phyloP scores from a whole-genome alignment of 257 asterid species.

The Salvia miltiorrhiza region DNA sequence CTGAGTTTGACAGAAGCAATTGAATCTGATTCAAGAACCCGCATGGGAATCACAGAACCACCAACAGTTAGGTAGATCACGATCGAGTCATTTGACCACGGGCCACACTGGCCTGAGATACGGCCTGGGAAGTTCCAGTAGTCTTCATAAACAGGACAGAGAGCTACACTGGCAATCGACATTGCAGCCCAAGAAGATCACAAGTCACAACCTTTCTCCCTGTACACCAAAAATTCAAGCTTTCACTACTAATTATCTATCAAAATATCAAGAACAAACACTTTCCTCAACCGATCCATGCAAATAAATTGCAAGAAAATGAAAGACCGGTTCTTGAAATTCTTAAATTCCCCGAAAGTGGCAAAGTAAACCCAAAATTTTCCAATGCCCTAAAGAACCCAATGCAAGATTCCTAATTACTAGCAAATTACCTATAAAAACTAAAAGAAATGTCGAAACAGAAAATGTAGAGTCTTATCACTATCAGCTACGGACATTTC shows the following conservation, averaged over 20 bases:
- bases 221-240: conserved; percentile 20
- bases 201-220: conserved; percentile 30
- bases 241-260: conserved; percentile 11
- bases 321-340: background rate
- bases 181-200: conserved; percentile 40
- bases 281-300: background rate
- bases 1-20: conserved; percentile 74
- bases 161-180: conserved; percentile 75
- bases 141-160: conserved; percentile 60
- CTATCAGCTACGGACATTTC: background rate
- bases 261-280: conserved; percentile 12
- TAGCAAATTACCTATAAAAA: conserved; percentile 1
- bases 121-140: conserved; percentile 51
- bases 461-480: background rate
- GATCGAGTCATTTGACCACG: conserved; percentile 51
- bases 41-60: conserved; percentile 65
- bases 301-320: background rate
- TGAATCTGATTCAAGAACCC: conserved; percentile 67
- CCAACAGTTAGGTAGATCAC: conserved; percentile 59
- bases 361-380: background rate
- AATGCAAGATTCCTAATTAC: conserved; percentile 10
- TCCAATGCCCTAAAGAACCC: conserved; percentile 15
- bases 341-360: background rate
- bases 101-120: conserved; percentile 32
- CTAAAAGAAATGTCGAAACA: background rate